Base-by-base conservation (phyloP, 768 basidiomycete genomes). In the Boletus speciosus region DNA sequence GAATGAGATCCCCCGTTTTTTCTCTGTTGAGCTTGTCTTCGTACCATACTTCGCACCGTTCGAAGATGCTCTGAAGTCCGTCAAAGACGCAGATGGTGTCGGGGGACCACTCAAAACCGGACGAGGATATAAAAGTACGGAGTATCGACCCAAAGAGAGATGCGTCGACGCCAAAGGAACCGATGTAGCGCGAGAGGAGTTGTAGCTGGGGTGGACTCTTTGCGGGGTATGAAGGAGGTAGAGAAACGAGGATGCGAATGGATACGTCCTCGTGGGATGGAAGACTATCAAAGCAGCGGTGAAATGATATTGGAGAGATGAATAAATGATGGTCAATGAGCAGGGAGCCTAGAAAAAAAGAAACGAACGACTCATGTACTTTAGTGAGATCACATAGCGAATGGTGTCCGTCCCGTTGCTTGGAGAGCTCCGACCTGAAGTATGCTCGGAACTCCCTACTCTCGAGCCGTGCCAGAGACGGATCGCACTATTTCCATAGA, bases 41-140 rank as follows among this genome's bases (percentile, higher is more conserved):
- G 59, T 90, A 88, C 92, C 92, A 94, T 37, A 65, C 62, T 23
- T 77, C 73, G 57, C 85, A 86, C 15, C 75, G 74, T 44, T 92
- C 90, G 31, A 86, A 68, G 10, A 89, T 81, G 61, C 76, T 83
- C 69, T 93, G 90, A 27, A 94, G 69, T 11, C 93, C 93, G 58
- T 95, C 93, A 64, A 93, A 95, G 12, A 94, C 87, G 58, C 89
- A 92, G 16, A 93, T 85, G 1, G 75, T 77, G 31, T 85, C 90
- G 23, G 80, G 74, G 3, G 76, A 73, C 83, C 88, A 95, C 58
- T 91, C 87, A n/a, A 90, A 79, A 7, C 87, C 90, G 50, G 78
- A 80, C 21, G 77, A 65, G 4, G 92, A 92, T 51, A 94, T 91
- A 67, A 81, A 95, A 0, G 88, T 93, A 37, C 88, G 81, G 19